Evolutionary conservation across 108 stramenopile genomes (phyloP), one percentile per base, ranked within the genome.

Genomic region (Cylindrotheca fusiformis): DNA sequence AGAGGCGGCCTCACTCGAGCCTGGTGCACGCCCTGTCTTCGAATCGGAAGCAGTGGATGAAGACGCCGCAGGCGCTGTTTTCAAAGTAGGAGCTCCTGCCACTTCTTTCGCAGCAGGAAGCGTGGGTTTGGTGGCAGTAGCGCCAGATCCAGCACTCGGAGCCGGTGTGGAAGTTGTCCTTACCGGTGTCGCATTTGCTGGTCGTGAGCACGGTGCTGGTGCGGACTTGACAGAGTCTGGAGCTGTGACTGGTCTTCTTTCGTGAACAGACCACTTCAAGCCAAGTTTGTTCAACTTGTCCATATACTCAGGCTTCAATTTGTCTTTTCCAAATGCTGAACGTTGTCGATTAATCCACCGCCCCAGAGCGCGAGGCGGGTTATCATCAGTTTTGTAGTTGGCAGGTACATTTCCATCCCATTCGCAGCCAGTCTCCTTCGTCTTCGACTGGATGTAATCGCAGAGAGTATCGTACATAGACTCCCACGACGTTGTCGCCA

Each of bases 401-500:
- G 88, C 79, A 14, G 87, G 88, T 1, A 90, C 88, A 41, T 93
- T 87, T 21, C 92, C 92, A 67, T 93, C 92, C 92, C 92, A 93
- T 41, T 64, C 52, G 31, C 65, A 65, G 45, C 75, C 60, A 1
- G 58, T 41, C 33, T 75, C 76, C 26, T 74, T 68, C 17, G 63
- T 71, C 41, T 68, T 66, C 28, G 78, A 76, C 52, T 70, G 60
- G 20, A 82, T 75, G 56, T 88, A 93, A 24, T 80, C 64, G n/a
- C 66, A 63, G 18, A 93, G 81, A 44, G 81, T 70, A 18, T 90
- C 87, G 57, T 65, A 93, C 92, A 93, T 93, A 5, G 72, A 78
- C 26, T 84, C 68, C 92, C 92, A 93, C 19, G 92, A 79, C 32
- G 84, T 79, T 30, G 83, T 88, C n/a, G 81, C 76, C 55, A 93